phyloP scores from a whole-genome alignment of 257 asterid genomes.

The Solanum chilense region DNA sequence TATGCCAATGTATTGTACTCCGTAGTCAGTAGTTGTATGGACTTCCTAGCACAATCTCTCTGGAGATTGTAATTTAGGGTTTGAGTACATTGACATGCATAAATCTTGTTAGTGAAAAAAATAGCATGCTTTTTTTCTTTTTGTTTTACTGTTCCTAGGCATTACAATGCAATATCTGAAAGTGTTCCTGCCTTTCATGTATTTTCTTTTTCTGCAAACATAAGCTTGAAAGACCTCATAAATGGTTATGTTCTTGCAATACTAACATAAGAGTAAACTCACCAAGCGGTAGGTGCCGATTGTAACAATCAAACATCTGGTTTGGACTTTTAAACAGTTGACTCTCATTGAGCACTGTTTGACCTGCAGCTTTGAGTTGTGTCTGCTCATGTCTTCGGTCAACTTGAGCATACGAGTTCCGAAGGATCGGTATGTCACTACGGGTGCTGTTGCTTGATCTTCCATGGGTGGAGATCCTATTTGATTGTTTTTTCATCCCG shows the following conservation, averaged over 20 bases:
- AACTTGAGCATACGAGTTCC: slow-evolving; percentile 22
- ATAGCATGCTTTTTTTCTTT: not conserved
- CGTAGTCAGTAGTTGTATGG: not conserved
- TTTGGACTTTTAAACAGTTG: slow-evolving; percentile 3
- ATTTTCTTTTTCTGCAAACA: not conserved
- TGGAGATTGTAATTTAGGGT: not conserved
- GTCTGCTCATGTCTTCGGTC: slow-evolving; percentile 9
- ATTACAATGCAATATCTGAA: not conserved
- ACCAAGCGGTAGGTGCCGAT: slow-evolving; percentile 28
- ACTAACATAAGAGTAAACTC: slow-evolving; percentile 9
- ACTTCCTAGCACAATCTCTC: not conserved
- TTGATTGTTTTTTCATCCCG: slow-evolving; percentile 11
- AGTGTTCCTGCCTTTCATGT: not conserved
- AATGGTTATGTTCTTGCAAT: not conserved
- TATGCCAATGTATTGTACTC: not conserved
- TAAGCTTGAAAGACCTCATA: not conserved
- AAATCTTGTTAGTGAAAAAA: not conserved
- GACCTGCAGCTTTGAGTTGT: slow-evolving; percentile 4
- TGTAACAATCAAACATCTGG: slow-evolving; percentile 16
- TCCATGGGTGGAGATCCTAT: not conserved
- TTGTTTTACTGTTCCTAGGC: not conserved
- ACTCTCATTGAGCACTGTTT: slow-evolving; percentile 7
- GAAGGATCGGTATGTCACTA: not conserved
- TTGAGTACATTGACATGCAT: not conserved
- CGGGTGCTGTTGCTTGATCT: not conserved